Evolutionary conservation across 441 rosid genomes (phyloP), one percentile per base, ranked within the genome.

Genomic region (Rhodomyrtus psidioides): DNA sequence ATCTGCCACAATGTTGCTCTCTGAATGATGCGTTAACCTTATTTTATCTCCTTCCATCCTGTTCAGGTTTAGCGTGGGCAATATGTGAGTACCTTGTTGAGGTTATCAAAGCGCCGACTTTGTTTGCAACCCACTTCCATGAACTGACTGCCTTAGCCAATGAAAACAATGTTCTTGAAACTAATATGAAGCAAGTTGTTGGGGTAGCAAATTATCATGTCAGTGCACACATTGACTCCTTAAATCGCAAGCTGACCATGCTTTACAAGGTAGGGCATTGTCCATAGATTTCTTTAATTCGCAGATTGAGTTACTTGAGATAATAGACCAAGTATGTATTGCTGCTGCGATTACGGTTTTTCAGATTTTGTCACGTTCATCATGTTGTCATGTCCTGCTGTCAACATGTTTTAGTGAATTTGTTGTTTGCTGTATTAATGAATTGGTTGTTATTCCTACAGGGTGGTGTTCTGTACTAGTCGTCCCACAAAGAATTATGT

Each of bases 101-200:
- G 91, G 98, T 89, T 91, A 94, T 95, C 87, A 95, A 94, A 90
- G 98, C 99, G 49, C 99, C 99, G 30, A 94, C 98, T 21, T 87
- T 98, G 86, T 98, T 98, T 86, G 99, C 99, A 81, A 96, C 99
- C 82, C 99, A 98, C 92, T 98, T 98, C 90, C 99, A 96, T 86
- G 99, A 98, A 89, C 93, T 96, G 91, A 98, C 99, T 90, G 98
- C 96, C 55, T 91, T 98, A 91, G 96, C 96, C 83, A 90, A 91
- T 90, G 92, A 92, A 89, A 94, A 91, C 86, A 85, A 87, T 83
- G 90, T 89, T 84, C 74, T 82, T 75, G 93, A 89, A 82, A 76
- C 89, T 42, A 86, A 87, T 17, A 49, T 54, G 83, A 93, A 91
- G 88, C 95, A 92, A 86, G 90, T 93, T 34, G 90, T 87, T 86